These are phyloP conservation scores for Colletotrichum sojae DNA, from an alignment of 2,329 filamentous ascomycete genomes.

Conservation along the genomic window DNA sequence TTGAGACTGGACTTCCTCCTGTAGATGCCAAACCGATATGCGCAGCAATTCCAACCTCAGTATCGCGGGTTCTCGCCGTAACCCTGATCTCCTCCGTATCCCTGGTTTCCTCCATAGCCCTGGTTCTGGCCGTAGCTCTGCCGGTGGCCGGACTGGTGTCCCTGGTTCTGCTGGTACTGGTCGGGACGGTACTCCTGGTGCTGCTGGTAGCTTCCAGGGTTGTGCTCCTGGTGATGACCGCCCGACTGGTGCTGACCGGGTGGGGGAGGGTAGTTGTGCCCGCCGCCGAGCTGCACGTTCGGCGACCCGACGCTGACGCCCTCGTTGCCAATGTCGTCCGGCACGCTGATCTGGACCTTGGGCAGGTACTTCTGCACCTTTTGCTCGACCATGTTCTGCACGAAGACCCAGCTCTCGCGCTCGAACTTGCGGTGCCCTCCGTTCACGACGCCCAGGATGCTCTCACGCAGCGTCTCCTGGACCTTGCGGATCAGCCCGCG, in stretches of 20 bases:
- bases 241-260: conserved; percentile 37
- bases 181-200: conserved; percentile 42
- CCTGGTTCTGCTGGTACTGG: conserved; percentile 41
- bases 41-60: conserved; percentile 23
- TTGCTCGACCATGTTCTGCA: conserved; percentile 60
- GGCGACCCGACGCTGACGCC: conserved; percentile 59
- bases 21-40: neutral
- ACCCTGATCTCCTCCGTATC: conserved; percentile 12
- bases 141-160: conserved; percentile 32
- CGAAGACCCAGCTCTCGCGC: conserved; percentile 61
- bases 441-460: conserved; percentile 60
- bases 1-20: neutral
- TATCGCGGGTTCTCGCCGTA: conserved; percentile 45
- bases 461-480: conserved; percentile 60
- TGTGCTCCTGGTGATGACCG: conserved; percentile 47
- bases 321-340: conserved; percentile 63
- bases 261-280: conserved; percentile 44
- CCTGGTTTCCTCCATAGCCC: conserved; percentile 39
- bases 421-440: conserved; percentile 64
- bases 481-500: conserved; percentile 60
- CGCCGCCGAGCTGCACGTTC: conserved; percentile 51
- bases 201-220: conserved; percentile 45
- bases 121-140: conserved; percentile 39
- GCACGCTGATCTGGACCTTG: conserved; percentile 60
- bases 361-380: conserved; percentile 63